These are phyloP conservation scores for Trametes punicea DNA, from an alignment of 768 basidiomycete species.

Conservation along the genomic window DNA sequence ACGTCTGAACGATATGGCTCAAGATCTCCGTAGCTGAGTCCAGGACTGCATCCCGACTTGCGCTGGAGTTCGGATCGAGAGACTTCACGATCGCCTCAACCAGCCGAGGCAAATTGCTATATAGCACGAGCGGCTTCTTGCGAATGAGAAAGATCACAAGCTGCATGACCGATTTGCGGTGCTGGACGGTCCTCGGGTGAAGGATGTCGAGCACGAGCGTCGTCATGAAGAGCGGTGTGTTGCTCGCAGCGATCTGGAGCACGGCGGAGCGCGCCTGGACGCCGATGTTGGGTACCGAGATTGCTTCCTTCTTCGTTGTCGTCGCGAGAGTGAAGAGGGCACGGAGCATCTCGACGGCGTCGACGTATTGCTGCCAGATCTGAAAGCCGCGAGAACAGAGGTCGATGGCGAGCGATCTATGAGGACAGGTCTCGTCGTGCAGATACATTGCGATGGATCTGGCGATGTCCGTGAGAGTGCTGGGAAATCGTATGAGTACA, in stretches of 20 bases:
- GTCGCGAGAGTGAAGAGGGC: conserved; percentile 81
- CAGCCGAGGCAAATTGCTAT: conserved; percentile 77
- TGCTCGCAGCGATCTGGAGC: conserved; percentile 75
- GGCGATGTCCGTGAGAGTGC: conserved; percentile 79
- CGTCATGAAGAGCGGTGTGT: conserved; percentile 91
- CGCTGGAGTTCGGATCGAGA: conserved; percentile 82
- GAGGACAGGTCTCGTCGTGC: conserved; percentile 62
- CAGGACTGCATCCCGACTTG: conserved; percentile 77
- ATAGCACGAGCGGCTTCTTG: conserved; percentile 87
- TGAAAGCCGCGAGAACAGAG: conserved; percentile 88
- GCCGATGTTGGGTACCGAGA: conserved; percentile 63
- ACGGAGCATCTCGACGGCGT: conserved; percentile 84
- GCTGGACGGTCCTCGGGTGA: conserved; percentile 66
- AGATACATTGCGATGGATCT: conserved; percentile 79
- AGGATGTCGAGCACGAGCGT: conserved; percentile 89
- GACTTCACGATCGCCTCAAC: conserved; percentile 97
- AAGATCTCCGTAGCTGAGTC: conserved; percentile 94
- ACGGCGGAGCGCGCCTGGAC: conserved; percentile 82
- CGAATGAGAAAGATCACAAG: conserved; percentile 90
- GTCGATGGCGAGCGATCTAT: conserved; percentile 79
- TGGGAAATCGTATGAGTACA: conserved; percentile 29
- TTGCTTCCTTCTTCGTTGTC: conserved; percentile 62
- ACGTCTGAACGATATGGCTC: conserved; percentile 93
- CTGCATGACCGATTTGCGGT: conserved; percentile 87
- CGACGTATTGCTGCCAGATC: conserved; percentile 92